phyloP scores from a whole-genome alignment of 2,329 filamentous ascomycete species.

The Talaromyces albobiverticillius region DNA sequence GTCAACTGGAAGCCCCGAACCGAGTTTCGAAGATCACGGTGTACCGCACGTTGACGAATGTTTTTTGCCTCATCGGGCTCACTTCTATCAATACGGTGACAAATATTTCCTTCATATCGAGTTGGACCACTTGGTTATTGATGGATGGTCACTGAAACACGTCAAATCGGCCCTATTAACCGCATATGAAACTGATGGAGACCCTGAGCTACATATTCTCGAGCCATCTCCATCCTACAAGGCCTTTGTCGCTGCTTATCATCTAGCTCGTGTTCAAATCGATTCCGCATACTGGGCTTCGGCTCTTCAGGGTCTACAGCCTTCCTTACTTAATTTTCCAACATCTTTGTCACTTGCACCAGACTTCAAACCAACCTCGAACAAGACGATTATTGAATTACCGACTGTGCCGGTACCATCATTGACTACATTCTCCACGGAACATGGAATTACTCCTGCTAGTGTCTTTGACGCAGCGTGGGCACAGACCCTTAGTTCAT shows the following conservation, averaged over 20 bases:
- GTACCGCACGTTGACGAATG: background rate
- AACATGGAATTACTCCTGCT: conserved; percentile 17
- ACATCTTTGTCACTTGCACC: background rate
- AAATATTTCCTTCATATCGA: background rate
- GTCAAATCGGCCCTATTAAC: background rate
- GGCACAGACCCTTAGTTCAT: conserved; percentile 36
- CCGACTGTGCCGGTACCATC: background rate
- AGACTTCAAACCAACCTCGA: background rate
- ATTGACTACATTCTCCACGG: background rate
- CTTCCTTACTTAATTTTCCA: background rate
- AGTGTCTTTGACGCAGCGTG: conserved; percentile 39
- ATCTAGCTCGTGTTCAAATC: background rate
- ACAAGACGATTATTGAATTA: background rate
- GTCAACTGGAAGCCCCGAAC: background rate
- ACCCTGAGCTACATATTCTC: background rate
- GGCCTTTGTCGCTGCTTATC: background rate
- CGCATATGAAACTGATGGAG: background rate
- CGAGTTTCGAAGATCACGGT: background rate
- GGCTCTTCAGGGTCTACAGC: background rate
- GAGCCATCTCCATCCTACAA: background rate
- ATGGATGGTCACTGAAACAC: background rate
- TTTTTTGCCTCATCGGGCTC: background rate
- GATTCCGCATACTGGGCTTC: background rate
- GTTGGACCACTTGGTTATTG: background rate
- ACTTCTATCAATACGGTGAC: background rate